Evolutionary conservation across 1,284 basidiomycete species (phyloP), one percentile per base, ranked within the genome.

Genomic region (Malassezia obtusa): DNA sequence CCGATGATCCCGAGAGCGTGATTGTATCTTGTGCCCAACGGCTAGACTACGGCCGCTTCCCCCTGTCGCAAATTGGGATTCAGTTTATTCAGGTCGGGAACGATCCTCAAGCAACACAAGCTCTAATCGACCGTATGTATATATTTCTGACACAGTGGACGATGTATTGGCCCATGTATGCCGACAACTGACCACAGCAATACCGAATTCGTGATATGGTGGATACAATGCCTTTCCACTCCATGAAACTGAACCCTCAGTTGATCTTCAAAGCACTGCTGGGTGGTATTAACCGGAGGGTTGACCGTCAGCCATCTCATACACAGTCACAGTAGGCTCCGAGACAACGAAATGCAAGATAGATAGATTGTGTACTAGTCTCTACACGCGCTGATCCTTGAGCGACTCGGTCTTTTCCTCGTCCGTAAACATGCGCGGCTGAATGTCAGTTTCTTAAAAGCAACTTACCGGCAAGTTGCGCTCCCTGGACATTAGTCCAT

Each of bases 41-140:
- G 24, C 73, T 83, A 0, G 80, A 82, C 56, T 61, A 60, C 10
- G 74, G 76, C 0, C 73, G 79, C 43, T 79, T 78, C 57, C 79
- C 81, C 0, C 69, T 82, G 52, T 32, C 69, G 67, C 57, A 77
- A 63, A 74, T 81, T 24, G 78, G 79, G 26, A 79, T 84, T 28
- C 81, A 82, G 55, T 83, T 84, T n/a, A 74, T 77, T 11, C 82
- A 83, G 74, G 38, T 61, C 11, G 81, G 82, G 3, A 63, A 77
- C 48, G 76, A 77, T 48, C 58, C 56, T 0, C 60, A 62, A 1
- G 82, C 82, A 2, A 77, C 77, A 0, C 69, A 71, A 41, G 80
- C 76, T 46, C 73, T 83, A 14, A 61, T 67, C 30, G 79, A 32
- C 79, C 12, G 28, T 30, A 30, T 12, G 28, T 30, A 6, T 83